A percentile compares a stretch with the other conserved stretches of the same genome.
Conservation (phyloP, 2,329 filamentous ascomycete species). For the Graphilbum sp. region DNA sequence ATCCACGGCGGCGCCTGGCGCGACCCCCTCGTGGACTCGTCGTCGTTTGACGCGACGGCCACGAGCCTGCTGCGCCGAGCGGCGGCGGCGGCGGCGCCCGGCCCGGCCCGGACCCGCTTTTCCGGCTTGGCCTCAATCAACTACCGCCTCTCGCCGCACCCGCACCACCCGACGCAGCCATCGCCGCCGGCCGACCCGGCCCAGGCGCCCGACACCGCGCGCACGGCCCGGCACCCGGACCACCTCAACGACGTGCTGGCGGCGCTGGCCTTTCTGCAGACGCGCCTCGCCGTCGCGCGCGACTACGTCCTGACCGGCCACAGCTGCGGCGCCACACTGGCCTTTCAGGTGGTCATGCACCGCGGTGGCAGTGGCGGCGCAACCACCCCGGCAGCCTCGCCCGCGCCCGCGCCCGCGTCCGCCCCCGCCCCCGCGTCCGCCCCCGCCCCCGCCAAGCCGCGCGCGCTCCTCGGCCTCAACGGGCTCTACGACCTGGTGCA, state of each 20-base stretch:
- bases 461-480: too few relatives aligned
- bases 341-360: background rate
- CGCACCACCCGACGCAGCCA: too few relatives aligned
- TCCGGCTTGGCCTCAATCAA: background rate
- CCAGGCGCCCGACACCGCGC: too few relatives aligned
- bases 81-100: background rate
- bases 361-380: too few relatives aligned
- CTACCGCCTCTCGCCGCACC: too few relatives aligned
- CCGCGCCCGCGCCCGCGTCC: too few relatives aligned
- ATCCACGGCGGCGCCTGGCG: constrained; percentile 1
- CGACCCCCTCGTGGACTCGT: background rate
- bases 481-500: too few relatives aligned
- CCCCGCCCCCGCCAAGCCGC: too few relatives aligned
- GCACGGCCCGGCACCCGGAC: constrained; percentile 1
- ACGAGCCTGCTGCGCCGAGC: background rate
- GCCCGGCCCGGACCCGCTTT: too few relatives aligned
- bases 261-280: constrained; percentile 1
- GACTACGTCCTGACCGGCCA: background rate
- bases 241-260: background rate
- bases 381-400: too few relatives aligned
- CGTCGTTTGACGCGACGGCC: background rate
- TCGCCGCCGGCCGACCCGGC: too few relatives aligned
- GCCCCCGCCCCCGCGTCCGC: too few relatives aligned
- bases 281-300: background rate
- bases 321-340: background rate